A percentile compares a stretch with the other conserved stretches of the same genome.
Evolutionary conservation across 495 filamentous ascomycete genomes (phyloP).

Genomic region (Aspergillus nidulans): DNA sequence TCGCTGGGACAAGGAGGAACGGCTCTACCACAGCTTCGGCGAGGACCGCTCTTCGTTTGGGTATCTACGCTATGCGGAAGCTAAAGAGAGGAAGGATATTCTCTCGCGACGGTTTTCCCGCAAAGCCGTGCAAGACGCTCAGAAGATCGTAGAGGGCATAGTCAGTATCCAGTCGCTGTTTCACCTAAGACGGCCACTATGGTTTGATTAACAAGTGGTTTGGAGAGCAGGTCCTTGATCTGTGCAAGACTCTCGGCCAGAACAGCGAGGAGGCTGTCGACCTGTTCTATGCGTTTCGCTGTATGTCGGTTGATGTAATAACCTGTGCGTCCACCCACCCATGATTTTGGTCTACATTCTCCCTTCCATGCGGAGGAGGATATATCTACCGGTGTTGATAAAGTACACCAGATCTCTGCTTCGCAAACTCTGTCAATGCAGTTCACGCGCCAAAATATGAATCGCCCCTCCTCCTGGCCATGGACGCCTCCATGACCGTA

Average conservation of each 20-base stretch:
- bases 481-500: conserved; percentile 5
- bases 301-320: conserved; percentile 8
- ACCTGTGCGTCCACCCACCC: not conserved
- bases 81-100: conserved; percentile 7
- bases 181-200: not conserved
- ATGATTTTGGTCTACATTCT: not conserved
- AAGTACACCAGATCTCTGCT: conserved; percentile 4
- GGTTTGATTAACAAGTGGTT: not conserved
- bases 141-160: not conserved
- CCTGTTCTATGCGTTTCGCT: conserved; percentile 10
- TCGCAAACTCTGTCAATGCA: conserved; percentile 6
- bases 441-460: conserved; percentile 9
- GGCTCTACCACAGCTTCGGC: conserved; percentile 6
- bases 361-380: not conserved
- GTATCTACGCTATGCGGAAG: not conserved
- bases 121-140: not conserved
- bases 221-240: not conserved
- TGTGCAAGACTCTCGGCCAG: conserved; percentile 2
- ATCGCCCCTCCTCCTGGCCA: conserved; percentile 6
- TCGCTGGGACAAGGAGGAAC: conserved; percentile 11
- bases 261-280: not conserved
- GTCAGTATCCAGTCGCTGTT: not conserved
- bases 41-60: conserved; percentile 9
- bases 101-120: conserved; percentile 4
- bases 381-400: not conserved